Conservation (phyloP, 208 protist species). For the Leishmania lainsoni region DNA sequence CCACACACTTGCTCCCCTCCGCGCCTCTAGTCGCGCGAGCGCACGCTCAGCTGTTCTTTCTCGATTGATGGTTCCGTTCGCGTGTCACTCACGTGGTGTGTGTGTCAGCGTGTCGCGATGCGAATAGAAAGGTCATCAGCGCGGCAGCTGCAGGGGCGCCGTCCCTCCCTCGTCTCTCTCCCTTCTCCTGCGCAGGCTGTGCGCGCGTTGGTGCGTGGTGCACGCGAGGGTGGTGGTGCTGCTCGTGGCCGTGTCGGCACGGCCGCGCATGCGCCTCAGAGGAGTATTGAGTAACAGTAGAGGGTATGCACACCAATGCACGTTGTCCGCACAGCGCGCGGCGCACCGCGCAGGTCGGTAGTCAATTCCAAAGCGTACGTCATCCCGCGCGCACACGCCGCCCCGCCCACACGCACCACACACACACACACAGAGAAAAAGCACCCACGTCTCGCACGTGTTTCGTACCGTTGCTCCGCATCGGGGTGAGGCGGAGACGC, state of each 20-base stretch:
- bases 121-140: constrained; percentile 31
- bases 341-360: too few species aligned
- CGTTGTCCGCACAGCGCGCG: constrained; percentile 27
- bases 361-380: too few species aligned
- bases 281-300: constrained; percentile 25
- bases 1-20: constrained; percentile 1
- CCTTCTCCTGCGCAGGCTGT: background rate
- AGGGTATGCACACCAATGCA: constrained; percentile 33
- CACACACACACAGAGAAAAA: too few species aligned
- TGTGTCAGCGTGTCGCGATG: constrained; percentile 42
- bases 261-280: constrained; percentile 12
- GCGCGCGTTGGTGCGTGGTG: background rate
- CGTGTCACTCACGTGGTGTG: constrained; percentile 56
- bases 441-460: too few species aligned
- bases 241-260: background rate
- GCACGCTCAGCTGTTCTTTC: constrained; percentile 49
- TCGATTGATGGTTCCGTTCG: constrained; percentile 72
- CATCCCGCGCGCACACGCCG: too few species aligned
- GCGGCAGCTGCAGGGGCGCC: background rate
- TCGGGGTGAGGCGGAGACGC: too few species aligned
- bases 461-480: too few species aligned
- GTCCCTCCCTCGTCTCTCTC: constrained; percentile 1
- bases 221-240: constrained; percentile 3
- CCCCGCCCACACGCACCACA: too few species aligned
- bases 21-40: background rate